A percentile compares a stretch with the other conserved stretches of the same genome.
Conservation (phyloP, 2,329 filamentous ascomycete species). For the Penicillium sp. region DNA sequence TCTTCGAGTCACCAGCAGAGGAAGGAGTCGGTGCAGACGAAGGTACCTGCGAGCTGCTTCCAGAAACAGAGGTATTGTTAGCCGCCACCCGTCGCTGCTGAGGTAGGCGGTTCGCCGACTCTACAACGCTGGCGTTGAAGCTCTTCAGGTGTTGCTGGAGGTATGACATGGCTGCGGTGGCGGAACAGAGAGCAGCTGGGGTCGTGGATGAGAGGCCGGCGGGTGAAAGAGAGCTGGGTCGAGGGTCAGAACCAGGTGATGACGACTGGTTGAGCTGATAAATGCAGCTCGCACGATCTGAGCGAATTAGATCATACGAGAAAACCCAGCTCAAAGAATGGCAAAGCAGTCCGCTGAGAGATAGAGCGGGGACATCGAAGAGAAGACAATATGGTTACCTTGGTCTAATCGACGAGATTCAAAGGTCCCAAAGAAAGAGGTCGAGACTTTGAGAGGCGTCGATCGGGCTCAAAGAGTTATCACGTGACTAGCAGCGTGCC, state of each 20-base stretch:
- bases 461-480: constrained; percentile 11
- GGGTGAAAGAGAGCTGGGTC: constrained; percentile 5
- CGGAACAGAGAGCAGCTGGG: neutral
- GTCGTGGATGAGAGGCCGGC: constrained; percentile 10
- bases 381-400: neutral
- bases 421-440: neutral
- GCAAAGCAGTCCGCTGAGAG: neutral
- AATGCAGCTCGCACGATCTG: constrained; percentile 11
- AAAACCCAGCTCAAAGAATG: neutral
- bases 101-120: constrained; percentile 67
- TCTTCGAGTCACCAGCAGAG: constrained; percentile 50
- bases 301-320: constrained; percentile 13
- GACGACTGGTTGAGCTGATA: constrained; percentile 10
- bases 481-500: constrained; percentile 20
- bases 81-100: constrained; percentile 51
- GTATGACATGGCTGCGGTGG: constrained; percentile 59
- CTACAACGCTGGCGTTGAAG: constrained; percentile 64
- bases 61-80: constrained; percentile 55
- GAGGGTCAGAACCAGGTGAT: neutral
- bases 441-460: neutral
- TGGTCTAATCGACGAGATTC: constrained; percentile 10
- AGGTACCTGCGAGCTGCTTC: constrained; percentile 61
- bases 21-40: constrained; percentile 41
- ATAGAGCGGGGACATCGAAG: neutral
- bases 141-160: constrained; percentile 67